These are phyloP conservation scores for Phycomyces nitens DNA, from an alignment of 192 early-diverging fungal species.

Conservation along the genomic window DNA sequence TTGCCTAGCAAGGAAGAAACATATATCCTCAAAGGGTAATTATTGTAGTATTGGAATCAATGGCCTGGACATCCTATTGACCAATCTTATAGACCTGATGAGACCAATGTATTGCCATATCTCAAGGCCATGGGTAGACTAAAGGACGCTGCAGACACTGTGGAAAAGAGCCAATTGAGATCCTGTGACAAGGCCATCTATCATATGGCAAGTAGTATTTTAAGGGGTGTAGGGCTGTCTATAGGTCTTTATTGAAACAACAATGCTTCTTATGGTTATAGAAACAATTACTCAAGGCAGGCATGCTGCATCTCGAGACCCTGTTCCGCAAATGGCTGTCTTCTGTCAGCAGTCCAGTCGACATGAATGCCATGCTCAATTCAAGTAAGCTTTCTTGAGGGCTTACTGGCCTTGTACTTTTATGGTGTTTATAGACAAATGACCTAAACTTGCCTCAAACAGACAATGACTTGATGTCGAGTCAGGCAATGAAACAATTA, in stretches of 20 bases:
- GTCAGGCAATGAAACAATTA: constrained; percentile 27
- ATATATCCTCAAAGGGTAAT: constrained; percentile 61
- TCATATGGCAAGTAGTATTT: constrained; percentile 42
- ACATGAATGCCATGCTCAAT: constrained; percentile 25
- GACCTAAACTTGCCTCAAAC: neutral
- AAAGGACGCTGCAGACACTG: constrained; percentile 42
- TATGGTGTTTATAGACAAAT: too few species aligned
- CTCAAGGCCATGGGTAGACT: constrained; percentile 57
- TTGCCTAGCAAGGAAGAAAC: constrained; percentile 63
- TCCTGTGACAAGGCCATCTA: constrained; percentile 43
- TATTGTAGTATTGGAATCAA: too few species aligned
- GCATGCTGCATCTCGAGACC: constrained; percentile 53
- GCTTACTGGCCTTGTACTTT: neutral
- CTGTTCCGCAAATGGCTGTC: constrained; percentile 52
- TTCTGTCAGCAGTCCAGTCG: constrained; percentile 39
- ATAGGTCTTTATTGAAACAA: neutral
- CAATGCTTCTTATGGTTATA: constrained; percentile 2
- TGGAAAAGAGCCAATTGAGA: constrained; percentile 28
- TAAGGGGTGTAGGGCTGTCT: neutral
- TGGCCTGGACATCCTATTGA: too few species aligned
- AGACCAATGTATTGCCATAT: constrained; percentile 54
- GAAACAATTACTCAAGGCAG: constrained; percentile 50
- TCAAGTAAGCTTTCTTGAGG: constrained; percentile 16
- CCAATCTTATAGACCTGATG: constrained; percentile 52
- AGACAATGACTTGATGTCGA: constrained; percentile 17